Evolutionary conservation across 2,329 filamentous ascomycete species (phyloP), one percentile per base, ranked within the genome.

Genomic region (Acrocalymma vagum): DNA sequence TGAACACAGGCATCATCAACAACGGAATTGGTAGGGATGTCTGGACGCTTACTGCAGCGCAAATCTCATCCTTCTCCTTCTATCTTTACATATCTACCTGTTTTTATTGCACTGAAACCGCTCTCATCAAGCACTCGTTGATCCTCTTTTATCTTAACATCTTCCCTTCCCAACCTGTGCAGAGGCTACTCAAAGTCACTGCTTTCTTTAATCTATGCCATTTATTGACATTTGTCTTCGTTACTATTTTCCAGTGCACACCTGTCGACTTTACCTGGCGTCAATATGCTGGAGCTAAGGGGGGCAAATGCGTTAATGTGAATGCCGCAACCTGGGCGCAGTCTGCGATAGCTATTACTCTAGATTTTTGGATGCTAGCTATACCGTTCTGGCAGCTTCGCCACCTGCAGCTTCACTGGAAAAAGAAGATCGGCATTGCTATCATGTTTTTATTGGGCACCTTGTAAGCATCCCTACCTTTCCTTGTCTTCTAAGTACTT

Each of bases 1-100:
- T 53, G 24, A 55, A 60, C 21, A 38, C 40, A 11, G 53, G 38
- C 7, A 32, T 46, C 9, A 17, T 58, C 7, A 35, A 40, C 2
- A 59, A 58, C n/a, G 79, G 79, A 2, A 60, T 81, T 6, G 78
- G 79, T 6, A 69, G 57, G 14, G 79, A 82, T 31, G 67, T 80
- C 11, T 82, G 78, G 78, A 78, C 75, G 0, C 44, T 82, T 4
- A 43, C 64, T 0, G 58, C 67, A 0, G 55, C 67, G 0, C 51
- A 70, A 11, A 71, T 83, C 29, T 76, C 72, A 17, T 55, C 58
- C 1, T 78, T 82, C 20, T 58, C 69, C 21, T 40, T 47, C 29
- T 55, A 46, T 27, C 60, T 69, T 31, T 70, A 67, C 48, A 46
- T 58, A 9, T 45, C 62, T 30, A 61, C 68, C 34, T 45, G 66